These are phyloP conservation scores for Nothophoma quercina DNA, from an alignment of 2,329 filamentous ascomycete species.

Conservation along the genomic window DNA sequence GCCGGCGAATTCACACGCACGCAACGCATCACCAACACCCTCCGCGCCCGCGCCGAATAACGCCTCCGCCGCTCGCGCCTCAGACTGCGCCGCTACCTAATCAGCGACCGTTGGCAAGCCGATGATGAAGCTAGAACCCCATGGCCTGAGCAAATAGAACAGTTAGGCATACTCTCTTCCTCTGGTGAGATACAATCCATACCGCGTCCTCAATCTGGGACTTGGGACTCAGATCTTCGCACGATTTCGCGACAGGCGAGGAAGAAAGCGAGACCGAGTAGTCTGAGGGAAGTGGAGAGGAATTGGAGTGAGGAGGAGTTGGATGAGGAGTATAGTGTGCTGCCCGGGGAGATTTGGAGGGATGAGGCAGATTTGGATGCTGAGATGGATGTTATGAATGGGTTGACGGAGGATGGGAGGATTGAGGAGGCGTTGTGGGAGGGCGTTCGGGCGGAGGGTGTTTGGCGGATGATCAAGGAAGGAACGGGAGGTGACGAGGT, in stretches of 20 bases:
- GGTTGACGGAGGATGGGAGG: not conserved
- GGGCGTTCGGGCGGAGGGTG: not conserved
- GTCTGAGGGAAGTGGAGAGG: not conserved
- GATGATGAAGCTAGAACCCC: too few species aligned
- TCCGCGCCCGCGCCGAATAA: not conserved
- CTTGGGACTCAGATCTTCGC: not conserved
- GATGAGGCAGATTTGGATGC: not conserved
- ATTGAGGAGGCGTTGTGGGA: not conserved
- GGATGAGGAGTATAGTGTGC: not conserved
- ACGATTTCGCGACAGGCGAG: not conserved
- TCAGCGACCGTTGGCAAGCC: not conserved
- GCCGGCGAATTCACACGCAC: not conserved
- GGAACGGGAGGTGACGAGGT: not conserved
- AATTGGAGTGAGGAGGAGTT: not conserved
- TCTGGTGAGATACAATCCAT: not conserved
- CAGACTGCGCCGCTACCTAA: not conserved
- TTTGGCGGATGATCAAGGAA: not conserved
- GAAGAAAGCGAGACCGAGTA: not conserved
- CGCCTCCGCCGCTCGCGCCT: not conserved
- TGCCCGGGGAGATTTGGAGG: not conserved
- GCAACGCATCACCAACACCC: not conserved
- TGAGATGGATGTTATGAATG: not conserved
- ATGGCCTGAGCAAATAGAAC: not conserved
- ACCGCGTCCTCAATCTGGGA: not conserved
- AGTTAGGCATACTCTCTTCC: not conserved